These are phyloP conservation scores for Cetradonia linearis DNA, from an alignment of 495 filamentous ascomycete species.

Conservation along the genomic window DNA sequence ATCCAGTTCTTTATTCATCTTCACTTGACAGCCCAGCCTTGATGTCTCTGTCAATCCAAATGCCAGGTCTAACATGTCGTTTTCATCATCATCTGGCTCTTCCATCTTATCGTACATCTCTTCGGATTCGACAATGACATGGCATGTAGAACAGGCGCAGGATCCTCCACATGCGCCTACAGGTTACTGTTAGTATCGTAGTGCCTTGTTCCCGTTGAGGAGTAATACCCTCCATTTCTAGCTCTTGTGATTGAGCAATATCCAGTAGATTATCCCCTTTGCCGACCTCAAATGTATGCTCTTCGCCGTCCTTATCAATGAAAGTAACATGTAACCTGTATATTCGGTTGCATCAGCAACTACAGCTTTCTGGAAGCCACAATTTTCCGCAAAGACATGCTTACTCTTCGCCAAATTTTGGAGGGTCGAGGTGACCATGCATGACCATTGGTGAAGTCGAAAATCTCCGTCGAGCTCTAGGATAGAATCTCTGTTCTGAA, in stretches of 20 bases:
- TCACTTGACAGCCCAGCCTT: constrained; percentile 86
- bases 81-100: constrained; percentile 94
- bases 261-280: constrained; percentile 87
- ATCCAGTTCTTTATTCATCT: constrained; percentile 82
- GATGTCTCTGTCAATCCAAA: constrained; percentile 96
- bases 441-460: constrained; percentile 47
- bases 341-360: constrained; percentile 1
- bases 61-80: constrained; percentile 96
- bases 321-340: constrained; percentile 79
- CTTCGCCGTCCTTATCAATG: constrained; percentile 80
- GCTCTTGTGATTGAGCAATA: constrained; percentile 85
- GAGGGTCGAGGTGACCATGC: constrained; percentile 74
- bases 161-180: constrained; percentile 85
- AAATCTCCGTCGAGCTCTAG: constrained; percentile 46
- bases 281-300: constrained; percentile 65
- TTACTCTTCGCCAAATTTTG: constrained; percentile 92
- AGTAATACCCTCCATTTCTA: constrained; percentile 83
- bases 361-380: neutral
- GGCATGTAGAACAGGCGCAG: constrained; percentile 94
- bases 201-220: neutral
- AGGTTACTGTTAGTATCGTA: neutral
- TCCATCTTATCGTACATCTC: constrained; percentile 83
- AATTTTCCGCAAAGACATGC: constrained; percentile 22
- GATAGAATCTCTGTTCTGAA: neutral
- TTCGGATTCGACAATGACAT: constrained; percentile 80